phyloP scores from a whole-genome alignment of 352 stramenopile species.

The Phytopythium kandeliae region DNA sequence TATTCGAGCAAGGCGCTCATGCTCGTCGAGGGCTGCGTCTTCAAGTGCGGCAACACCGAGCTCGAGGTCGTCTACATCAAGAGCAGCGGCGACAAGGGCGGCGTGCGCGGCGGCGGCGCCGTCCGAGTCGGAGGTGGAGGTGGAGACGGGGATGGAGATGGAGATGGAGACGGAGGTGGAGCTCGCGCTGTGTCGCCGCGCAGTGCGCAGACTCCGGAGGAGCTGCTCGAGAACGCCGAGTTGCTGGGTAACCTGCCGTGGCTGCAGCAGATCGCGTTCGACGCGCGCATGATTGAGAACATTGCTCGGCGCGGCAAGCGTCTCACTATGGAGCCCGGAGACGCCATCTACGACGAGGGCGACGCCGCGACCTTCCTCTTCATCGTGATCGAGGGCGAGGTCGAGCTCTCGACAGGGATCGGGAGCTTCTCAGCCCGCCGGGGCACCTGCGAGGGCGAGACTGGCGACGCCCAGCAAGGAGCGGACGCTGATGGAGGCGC shows the following conservation, averaged over 20 bases:
- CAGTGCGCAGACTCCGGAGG: slow-evolving; percentile 7
- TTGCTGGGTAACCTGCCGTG: slow-evolving; percentile 49
- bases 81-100: slow-evolving; percentile 7
- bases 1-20: slow-evolving; percentile 69
- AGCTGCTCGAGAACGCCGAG: slow-evolving; percentile 36
- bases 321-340: slow-evolving; percentile 29
- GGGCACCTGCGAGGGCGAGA: not conserved
- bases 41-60: slow-evolving; percentile 51
- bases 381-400: slow-evolving; percentile 48
- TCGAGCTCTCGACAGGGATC: slow-evolving; percentile 20
- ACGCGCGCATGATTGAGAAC: slow-evolving; percentile 41
- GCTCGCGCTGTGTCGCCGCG: not conserved
- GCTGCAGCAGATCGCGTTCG: slow-evolving; percentile 48
- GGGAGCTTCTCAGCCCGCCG: not conserved
- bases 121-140: no score
- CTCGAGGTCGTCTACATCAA: slow-evolving; percentile 65
- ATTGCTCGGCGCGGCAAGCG: slow-evolving; percentile 40
- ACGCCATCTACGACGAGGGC: slow-evolving; percentile 53
- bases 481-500: not conserved
- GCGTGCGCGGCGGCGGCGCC: no score
- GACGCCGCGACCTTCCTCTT: slow-evolving; percentile 62
- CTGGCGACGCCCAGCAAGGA: not conserved
- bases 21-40: slow-evolving; percentile 59
- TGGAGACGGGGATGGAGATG: slow-evolving; percentile 3
- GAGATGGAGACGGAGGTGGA: slow-evolving; percentile 1